Evolutionary conservation across 371 early-diverging fungal species (phyloP), one percentile per base, ranked within the genome.

Genomic region (Lichtheimia ornata): DNA sequence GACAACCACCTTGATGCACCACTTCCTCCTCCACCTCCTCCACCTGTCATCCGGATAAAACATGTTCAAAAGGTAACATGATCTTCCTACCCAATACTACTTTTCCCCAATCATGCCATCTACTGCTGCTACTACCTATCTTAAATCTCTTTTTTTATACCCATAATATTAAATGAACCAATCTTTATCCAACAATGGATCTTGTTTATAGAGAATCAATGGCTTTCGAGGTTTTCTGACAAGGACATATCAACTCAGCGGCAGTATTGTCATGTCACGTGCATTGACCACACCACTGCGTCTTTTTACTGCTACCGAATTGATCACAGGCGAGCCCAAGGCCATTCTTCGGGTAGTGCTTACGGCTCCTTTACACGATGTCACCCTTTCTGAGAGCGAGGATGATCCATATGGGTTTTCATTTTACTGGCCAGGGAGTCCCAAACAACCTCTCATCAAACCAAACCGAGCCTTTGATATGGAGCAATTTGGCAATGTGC

Each of bases 191-290:
- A 28, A 28, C 28, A 28, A 28, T 22, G 40, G 12, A 12, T 14
- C 50, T 45, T 53, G 11, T 22, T 11, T n/a, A 56, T 24, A 69
- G 69, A 50, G 52, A 54, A 60, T 64, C 30, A 69, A 69, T 41
- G 69, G 69, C 12, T 17, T 64, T 20, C 27, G 50, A 5, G 69
- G 69, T 5, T 69, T 69, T 13, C 28, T 69, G 25, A 69, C 69
- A 17, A 57, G 69, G 4, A 69, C 69, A 5, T 69, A 69, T 44
- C 69, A 64, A 28, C 61, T 69, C n/a, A 53, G 58, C 18, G 45
- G 59, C 35, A 53, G 55, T 6, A 52, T 69, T 30, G 30, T 69
- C 50, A 56, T 58, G 54, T 69, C 69, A 50, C 54, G 59, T 2
- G 55, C 69, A 17, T 52, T 53, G 4, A 61, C 63, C 24, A 52